Evolutionary conservation across 176 grass and related monocot species (phyloP), one percentile per base, ranked within the genome.

Genomic region (Aegilops tauschii): DNA sequence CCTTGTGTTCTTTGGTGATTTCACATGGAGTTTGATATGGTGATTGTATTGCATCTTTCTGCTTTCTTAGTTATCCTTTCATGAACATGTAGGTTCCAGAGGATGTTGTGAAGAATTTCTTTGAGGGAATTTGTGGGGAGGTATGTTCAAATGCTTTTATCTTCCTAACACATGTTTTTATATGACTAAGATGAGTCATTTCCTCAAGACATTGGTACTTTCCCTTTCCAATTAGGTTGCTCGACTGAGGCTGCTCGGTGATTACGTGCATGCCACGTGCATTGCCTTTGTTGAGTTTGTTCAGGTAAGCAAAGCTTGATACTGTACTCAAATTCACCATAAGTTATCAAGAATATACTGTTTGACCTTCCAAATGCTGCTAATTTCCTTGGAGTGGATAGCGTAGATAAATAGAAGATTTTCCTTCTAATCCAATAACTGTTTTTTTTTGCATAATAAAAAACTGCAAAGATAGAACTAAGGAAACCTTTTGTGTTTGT

Each of bases 221-320:
- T 59, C 1, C 14, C 29, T 77, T 77, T 84, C 12, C 67, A 31
- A 42, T 47, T 78, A 90, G 95, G 93, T 98, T 90, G 89, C 93
- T 90, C 87, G 89, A 79, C 79, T 98, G 91, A 98, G 95, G 87
- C 87, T 98, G 76, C 91, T 95, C 35, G 93, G 95, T 80, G 95
- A 98, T 85, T 92, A 90, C 80, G 93, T 93, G 83, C 95, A 98
- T 58, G 90, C 93, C 23, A 98, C 95, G 40, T 92, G 89, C 78
- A 98, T 98, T 6, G 89, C 91, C 18, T 98, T 98, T 70, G 95
- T 98, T 37, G 95, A 98, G 87, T 98, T 98, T 85, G 89, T 92
- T 84, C 85, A 95, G 80, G 95, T 98, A 93, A 97, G 90, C 77
- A 77, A 49, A 62, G 12, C 28, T 76, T 12, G 32, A 65, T 3